phyloP scores from a whole-genome alignment of 306 rosid genomes.

The Boehmeria nivea region DNA sequence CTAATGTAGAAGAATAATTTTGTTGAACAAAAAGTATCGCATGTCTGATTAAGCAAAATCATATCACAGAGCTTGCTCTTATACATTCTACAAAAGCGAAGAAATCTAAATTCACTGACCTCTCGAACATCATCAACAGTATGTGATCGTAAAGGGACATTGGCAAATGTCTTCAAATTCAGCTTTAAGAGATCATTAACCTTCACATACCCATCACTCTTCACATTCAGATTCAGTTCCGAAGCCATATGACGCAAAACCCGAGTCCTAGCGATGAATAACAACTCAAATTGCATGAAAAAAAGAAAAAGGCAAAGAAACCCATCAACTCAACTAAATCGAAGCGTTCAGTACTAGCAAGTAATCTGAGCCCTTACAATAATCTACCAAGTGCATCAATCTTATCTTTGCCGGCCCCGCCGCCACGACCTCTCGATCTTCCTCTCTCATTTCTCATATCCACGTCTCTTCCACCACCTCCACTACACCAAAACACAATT shows the following conservation, averaged over 20 bases:
- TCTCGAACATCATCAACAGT: constrained; percentile 76
- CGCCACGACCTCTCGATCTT: constrained; percentile 45
- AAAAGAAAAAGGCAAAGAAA: not conserved
- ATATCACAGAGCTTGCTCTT: too few relatives aligned
- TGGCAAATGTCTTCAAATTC: constrained; percentile 71
- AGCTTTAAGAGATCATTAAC: constrained; percentile 68
- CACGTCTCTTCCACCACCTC: constrained; percentile 44
- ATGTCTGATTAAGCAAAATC: too few relatives aligned
- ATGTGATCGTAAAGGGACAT: constrained; percentile 68
- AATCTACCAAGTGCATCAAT: constrained; percentile 92
- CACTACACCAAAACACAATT: constrained; percentile 27
- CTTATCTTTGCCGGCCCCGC: constrained; percentile 66
- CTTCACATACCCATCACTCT: constrained; percentile 73
- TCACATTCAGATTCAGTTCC: constrained; percentile 67
- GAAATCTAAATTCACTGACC: constrained; percentile 39
- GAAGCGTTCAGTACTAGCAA: not conserved
- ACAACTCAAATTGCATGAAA: not conserved
- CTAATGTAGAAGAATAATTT: not conserved
- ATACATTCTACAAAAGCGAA: too few relatives aligned
- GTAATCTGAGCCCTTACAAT: constrained; percentile 53
- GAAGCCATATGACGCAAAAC: constrained; percentile 88
- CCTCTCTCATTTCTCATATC: constrained; percentile 45
- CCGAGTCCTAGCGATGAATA: constrained; percentile 46
- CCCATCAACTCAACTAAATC: not conserved
- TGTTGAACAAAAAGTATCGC: too few relatives aligned